Conservation (phyloP, 305 asterid species). For the Fraxinus albicans region DNA sequence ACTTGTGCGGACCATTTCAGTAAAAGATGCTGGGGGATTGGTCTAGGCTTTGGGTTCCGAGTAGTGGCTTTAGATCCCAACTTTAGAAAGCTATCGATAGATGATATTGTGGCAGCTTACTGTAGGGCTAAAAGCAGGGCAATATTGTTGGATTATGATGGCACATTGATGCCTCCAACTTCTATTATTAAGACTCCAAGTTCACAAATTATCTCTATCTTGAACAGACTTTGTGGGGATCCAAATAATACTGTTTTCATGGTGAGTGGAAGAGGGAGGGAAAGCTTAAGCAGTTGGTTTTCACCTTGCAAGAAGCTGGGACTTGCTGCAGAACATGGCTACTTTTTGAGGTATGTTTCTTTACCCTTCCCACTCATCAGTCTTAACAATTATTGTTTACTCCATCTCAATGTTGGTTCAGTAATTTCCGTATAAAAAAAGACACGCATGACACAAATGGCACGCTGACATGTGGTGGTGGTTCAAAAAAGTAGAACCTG, state of each 20-base stretch:
- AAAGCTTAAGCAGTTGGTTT: slow-evolving; percentile 80
- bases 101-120: slow-evolving; percentile 73
- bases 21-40: slow-evolving; percentile 91
- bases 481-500: neutral
- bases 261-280: slow-evolving; percentile 94
- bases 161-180: slow-evolving; percentile 93
- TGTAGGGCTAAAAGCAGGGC: slow-evolving; percentile 68
- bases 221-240: slow-evolving; percentile 68
- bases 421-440: neutral
- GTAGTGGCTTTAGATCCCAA: slow-evolving; percentile 91
- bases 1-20: slow-evolving; percentile 85
- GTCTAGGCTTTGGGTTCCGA: slow-evolving; percentile 90
- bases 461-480: neutral
- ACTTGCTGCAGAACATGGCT: slow-evolving; percentile 97
- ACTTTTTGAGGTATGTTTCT: slow-evolving; percentile 66
- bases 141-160: slow-evolving; percentile 88
- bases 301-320: slow-evolving; percentile 79
- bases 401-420: neutral
- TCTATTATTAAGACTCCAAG: slow-evolving; percentile 72
- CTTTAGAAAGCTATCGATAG: slow-evolving; percentile 75
- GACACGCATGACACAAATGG: neutral
- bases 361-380: slow-evolving; percentile 15
- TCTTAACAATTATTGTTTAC: slow-evolving; percentile 5
- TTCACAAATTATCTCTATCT: slow-evolving; percentile 63
- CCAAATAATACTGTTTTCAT: slow-evolving; percentile 65